Percentiles rank a stretch among this genome's conserved stretches.
These are phyloP conservation scores for Paspalum notatum DNA, from an alignment of 176 grass and related monocot species.

Conservation along the genomic window DNA sequence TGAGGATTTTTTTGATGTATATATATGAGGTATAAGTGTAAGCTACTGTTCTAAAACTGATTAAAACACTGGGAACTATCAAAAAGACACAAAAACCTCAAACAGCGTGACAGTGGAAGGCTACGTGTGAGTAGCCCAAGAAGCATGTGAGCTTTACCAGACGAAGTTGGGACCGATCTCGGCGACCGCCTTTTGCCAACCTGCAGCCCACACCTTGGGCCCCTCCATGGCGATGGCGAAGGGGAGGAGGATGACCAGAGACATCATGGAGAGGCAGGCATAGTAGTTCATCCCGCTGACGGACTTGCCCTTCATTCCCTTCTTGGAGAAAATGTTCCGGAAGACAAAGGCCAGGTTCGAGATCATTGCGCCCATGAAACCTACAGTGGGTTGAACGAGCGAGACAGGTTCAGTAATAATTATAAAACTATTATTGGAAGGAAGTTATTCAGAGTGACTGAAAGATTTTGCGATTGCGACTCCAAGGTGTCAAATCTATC, in stretches of 20 bases:
- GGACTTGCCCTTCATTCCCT: constrained; percentile 94
- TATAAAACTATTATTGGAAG: neutral
- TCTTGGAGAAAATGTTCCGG: constrained; percentile 95
- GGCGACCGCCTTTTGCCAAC: constrained; percentile 76
- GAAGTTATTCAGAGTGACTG: neutral
- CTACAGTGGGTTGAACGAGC: constrained; percentile 39
- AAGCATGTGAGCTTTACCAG: constrained; percentile 66
- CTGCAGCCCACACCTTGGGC: constrained; percentile 89
- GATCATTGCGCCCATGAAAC: constrained; percentile 98
- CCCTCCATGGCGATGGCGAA: constrained; percentile 92
- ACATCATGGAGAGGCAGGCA: constrained; percentile 93
- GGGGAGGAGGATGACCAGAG: constrained; percentile 82
- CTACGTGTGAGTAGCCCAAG: constrained; percentile 14
- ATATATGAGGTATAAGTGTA: neutral
- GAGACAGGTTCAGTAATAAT: constrained; percentile 25
- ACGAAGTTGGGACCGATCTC: constrained; percentile 89
- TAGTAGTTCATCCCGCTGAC: constrained; percentile 99
- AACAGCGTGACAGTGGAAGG: neutral
- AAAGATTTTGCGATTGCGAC: neutral
- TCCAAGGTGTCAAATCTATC: neutral
- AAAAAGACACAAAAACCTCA: neutral
- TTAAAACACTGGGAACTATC: neutral
- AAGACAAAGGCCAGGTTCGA: constrained; percentile 95
- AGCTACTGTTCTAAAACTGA: neutral
- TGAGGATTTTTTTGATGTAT: constrained; percentile 4